Percentiles rank a stretch among this genome's conserved stretches.
phyloP scores from a whole-genome alignment of 2,329 filamentous ascomycete species.

The Diaporthe nobilis region DNA sequence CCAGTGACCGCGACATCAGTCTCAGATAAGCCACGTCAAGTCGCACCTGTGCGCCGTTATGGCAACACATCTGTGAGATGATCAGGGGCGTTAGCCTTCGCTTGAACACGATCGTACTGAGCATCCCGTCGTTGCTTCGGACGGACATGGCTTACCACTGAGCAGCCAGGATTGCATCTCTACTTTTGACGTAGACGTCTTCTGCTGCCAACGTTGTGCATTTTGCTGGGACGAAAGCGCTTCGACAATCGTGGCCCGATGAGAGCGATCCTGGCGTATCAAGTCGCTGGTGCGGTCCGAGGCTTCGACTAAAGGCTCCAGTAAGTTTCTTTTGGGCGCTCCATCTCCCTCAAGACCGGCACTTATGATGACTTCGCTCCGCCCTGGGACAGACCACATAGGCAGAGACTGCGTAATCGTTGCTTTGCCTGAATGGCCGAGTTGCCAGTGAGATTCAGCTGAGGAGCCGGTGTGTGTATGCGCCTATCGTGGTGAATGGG shows the following conservation, averaged over 20 bases:
- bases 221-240: not conserved
- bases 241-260: not conserved
- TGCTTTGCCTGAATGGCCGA: not conserved
- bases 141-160: not conserved
- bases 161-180: not conserved
- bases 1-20: not conserved
- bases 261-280: not conserved
- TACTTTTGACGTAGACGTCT: not conserved
- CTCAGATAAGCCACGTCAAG: constrained; percentile 15
- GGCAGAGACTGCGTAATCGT: not conserved
- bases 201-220: not conserved
- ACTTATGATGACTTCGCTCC: not conserved
- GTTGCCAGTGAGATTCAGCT: not conserved
- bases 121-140: not conserved
- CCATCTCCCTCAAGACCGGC: not conserved
- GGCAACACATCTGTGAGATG: not conserved
- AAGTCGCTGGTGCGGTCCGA: not conserved
- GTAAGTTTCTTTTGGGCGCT: no score
- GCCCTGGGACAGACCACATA: not conserved
- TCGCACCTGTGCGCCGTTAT: not conserved
- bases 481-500: not conserved
- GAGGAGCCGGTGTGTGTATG: not conserved
- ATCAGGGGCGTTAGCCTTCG: not conserved
- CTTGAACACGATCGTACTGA: not conserved
- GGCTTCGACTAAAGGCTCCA: not conserved